Conservation (phyloP, 208 protist species). For the Vickermania ingenoplastis region DNA sequence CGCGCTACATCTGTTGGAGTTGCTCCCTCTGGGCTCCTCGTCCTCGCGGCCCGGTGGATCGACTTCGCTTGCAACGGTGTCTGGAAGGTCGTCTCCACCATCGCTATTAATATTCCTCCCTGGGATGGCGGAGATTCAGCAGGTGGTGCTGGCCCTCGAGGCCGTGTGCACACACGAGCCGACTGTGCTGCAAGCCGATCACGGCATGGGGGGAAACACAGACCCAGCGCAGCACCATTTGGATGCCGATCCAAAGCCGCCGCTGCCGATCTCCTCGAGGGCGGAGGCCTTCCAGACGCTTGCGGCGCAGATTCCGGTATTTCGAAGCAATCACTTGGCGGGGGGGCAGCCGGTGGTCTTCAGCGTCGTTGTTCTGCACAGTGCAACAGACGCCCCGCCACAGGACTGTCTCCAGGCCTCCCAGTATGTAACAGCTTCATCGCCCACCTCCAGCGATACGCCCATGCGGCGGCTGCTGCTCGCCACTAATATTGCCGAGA, state of each 20-base stretch:
- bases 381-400: background rate
- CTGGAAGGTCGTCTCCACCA: background rate
- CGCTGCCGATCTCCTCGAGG: no score
- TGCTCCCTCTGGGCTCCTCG: background rate
- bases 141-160: conserved; percentile 46
- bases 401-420: background rate
- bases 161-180: conserved; percentile 11
- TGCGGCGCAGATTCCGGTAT: background rate
- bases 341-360: background rate
- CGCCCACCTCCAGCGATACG: background rate
- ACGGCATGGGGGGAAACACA: background rate
- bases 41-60: background rate
- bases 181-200: background rate
- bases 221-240: background rate
- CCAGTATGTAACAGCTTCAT: background rate
- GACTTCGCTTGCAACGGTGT: background rate
- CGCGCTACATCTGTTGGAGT: background rate
- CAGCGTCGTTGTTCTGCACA: background rate
- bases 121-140: conserved; percentile 59
- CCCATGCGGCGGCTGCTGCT: conserved; percentile 45
- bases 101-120: conserved; percentile 52
- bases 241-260: no score
- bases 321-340: background rate
- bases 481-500: conserved; percentile 69
- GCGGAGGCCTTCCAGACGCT: no score